Evolutionary conservation across 2,329 filamentous ascomycete species (phyloP).

Genomic region (Pseudogymnoascus sp.): DNA sequence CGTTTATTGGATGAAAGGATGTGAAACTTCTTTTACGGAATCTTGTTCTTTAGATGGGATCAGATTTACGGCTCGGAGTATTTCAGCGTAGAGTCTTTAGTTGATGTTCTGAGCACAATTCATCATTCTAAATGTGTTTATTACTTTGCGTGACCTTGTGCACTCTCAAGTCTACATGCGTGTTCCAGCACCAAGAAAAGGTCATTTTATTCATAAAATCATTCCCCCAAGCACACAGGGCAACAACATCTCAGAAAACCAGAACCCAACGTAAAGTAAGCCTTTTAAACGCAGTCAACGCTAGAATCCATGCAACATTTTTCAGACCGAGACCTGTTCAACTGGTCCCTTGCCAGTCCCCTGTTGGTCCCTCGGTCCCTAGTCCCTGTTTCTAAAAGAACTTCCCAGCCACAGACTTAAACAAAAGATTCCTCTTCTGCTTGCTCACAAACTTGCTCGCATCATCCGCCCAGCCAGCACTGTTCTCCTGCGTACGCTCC

Average conservation of each 20-base stretch:
- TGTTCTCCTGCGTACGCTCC: constrained; percentile 73
- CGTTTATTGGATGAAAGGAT: constrained; percentile 1
- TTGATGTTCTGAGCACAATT: background rate
- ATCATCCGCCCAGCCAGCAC: constrained; percentile 76
- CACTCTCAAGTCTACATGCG: background rate
- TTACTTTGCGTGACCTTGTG: background rate
- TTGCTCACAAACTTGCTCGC: constrained; percentile 77
- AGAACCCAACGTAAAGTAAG: background rate
- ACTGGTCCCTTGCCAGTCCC: background rate
- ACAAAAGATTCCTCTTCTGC: constrained; percentile 78
- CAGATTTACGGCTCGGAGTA: background rate
- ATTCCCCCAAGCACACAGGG: background rate
- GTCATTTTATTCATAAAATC: background rate
- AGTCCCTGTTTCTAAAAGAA: constrained; percentile 31
- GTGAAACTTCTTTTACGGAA: background rate
- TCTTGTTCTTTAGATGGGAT: constrained; percentile 2
- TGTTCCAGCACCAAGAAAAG: background rate
- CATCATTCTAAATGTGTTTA: background rate
- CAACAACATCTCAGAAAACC: background rate
- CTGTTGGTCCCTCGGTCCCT: background rate
- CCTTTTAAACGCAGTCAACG: background rate
- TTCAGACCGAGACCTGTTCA: background rate
- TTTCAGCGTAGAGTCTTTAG: constrained; percentile 1
- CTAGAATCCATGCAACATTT: background rate
- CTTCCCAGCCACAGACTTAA: constrained; percentile 60